Evolutionary conservation across 179 eudicot species (phyloP).

Genomic region (Corrigiola litoralis): DNA sequence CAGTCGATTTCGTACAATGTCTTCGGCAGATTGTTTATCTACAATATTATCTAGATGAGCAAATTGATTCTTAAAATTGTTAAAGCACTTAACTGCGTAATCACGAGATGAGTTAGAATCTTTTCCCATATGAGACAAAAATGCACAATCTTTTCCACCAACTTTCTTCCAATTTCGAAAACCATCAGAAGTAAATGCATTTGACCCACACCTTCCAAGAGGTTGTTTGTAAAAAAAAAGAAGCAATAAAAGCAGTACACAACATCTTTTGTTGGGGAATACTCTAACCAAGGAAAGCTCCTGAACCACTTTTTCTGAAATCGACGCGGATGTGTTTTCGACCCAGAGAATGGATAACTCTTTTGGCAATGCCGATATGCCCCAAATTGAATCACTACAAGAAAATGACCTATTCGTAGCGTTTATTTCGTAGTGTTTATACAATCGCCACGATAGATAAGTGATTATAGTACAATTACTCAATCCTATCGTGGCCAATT

Average conservation of each 20-base stretch:
- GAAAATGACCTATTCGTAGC: no score
- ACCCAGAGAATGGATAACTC: neutral
- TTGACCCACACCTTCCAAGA: neutral
- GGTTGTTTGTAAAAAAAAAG: neutral
- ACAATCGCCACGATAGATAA: no score
- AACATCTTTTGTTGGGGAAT: neutral
- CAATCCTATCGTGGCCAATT: no score
- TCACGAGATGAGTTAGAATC: neutral
- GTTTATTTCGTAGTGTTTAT: no score
- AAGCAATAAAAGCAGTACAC: neutral
- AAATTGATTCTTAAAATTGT: neutral
- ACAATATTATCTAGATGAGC: neutral
- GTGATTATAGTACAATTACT: no score
- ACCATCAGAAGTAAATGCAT: neutral
- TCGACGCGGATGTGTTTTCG: neutral
- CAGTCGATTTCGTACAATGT: neutral
- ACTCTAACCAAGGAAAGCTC: neutral
- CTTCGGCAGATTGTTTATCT: neutral
- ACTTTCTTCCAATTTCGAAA: slow-evolving; percentile 7
- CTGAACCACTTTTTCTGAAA: slow-evolving; percentile 4
- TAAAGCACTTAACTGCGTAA: neutral
- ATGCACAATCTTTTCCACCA: neutral
- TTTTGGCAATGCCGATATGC: neutral
- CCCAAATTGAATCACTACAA: neutral
- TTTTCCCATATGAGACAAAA: neutral